These are phyloP conservation scores for Tulasnella sp. DNA, from an alignment of 768 basidiomycete species.

Conservation along the genomic window DNA sequence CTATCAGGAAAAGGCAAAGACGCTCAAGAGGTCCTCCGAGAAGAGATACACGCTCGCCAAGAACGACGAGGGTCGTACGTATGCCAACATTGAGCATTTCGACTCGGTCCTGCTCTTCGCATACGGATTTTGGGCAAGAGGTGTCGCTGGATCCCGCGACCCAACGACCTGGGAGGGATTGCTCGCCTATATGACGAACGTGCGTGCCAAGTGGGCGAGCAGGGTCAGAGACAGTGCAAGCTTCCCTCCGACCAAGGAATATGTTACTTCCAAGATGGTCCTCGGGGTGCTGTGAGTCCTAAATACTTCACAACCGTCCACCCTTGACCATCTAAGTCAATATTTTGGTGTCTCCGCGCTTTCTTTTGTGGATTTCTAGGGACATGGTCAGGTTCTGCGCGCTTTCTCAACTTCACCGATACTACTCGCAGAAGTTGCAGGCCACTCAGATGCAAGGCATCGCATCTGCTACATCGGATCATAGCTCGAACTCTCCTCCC, in stretches of 20 bases:
- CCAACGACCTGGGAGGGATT: slow-evolving; percentile 4
- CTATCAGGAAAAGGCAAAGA: slow-evolving; percentile 7
- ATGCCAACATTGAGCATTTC: slow-evolving; percentile 1
- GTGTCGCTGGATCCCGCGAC: not conserved
- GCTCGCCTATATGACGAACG: slow-evolving; percentile 1
- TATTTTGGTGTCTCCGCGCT: not conserved
- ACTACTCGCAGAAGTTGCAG: not conserved
- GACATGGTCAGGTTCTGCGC: slow-evolving; percentile 11
- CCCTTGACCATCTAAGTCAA: not conserved
- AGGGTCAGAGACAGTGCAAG: not conserved
- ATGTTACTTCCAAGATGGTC: slow-evolving; percentile 1
- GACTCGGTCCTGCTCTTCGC: slow-evolving; percentile 10
- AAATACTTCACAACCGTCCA: not conserved
- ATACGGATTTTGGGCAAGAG: slow-evolving; percentile 13
- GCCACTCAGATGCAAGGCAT: not conserved
- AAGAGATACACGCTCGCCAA: not conserved
- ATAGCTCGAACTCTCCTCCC: slow-evolving; percentile 6
- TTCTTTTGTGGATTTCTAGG: slow-evolving; percentile 7
- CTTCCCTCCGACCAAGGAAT: not conserved
- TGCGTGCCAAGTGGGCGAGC: not conserved
- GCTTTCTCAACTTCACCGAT: not conserved
- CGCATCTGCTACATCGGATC: not conserved
- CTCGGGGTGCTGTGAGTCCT: slow-evolving; percentile 9
- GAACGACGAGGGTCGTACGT: not conserved
- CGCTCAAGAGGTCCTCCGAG: slow-evolving; percentile 10